Conservation (phyloP, 345 rosid genomes). For the Angophora floribunda region DNA sequence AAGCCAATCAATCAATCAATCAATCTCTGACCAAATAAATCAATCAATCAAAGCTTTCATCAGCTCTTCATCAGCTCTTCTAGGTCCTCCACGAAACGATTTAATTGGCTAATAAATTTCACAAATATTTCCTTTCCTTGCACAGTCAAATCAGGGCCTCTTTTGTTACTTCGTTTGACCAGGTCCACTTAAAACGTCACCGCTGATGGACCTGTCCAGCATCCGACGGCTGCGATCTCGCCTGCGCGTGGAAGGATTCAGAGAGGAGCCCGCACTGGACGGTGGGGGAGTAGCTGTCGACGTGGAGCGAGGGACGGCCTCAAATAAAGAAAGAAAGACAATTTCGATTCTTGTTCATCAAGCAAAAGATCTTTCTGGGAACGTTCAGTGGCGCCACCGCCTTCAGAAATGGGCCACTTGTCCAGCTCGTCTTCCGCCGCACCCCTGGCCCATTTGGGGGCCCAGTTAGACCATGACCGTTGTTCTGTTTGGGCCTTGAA, state of each 20-base stretch:
- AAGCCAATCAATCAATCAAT: background rate
- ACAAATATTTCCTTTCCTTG: background rate
- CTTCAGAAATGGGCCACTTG: background rate
- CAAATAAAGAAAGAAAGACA: background rate
- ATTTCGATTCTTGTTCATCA: background rate
- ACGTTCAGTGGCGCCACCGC: background rate
- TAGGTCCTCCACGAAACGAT: no score
- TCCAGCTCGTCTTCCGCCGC: background rate
- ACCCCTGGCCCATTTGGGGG: background rate
- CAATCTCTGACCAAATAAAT: no score
- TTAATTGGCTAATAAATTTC: no score
- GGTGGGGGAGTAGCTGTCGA: background rate
- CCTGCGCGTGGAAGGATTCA: background rate
- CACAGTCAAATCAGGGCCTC: background rate
- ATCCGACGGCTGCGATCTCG: background rate
- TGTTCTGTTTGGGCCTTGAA: background rate
- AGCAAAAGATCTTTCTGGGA: background rate
- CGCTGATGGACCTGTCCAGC: background rate
- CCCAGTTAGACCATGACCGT: background rate
- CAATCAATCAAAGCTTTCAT: no score
- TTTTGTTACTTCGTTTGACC: background rate
- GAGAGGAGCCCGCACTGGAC: background rate
- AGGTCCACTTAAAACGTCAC: background rate
- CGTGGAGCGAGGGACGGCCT: background rate
- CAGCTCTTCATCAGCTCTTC: background rate